Evolutionary conservation across 169 alveolate species (phyloP).

Genomic region (Eimeria maxima): DNA sequence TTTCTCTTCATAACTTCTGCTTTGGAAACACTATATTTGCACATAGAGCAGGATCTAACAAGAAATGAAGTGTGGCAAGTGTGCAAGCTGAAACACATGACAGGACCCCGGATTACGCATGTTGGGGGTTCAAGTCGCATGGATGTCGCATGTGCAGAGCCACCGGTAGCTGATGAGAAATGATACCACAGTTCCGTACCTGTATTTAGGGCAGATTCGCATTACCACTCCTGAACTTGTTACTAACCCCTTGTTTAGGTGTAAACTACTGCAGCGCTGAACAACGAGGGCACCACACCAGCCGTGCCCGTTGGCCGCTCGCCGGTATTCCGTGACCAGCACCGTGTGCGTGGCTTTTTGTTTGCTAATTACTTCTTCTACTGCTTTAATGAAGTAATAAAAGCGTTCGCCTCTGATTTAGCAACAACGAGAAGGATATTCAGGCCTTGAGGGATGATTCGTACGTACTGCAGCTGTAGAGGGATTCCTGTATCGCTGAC

Average conservation of each 20-base stretch:
- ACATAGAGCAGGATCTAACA: neutral
- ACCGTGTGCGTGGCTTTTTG: slow-evolving; percentile 1
- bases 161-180: neutral
- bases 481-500: neutral
- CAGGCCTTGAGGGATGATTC: neutral
- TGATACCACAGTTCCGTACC: neutral
- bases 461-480: no score
- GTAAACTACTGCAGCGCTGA: neutral
- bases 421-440: neutral
- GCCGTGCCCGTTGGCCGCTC: slow-evolving; percentile 34
- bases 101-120: neutral
- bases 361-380: neutral
- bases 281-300: neutral
- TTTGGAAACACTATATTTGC: neutral
- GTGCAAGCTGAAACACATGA: neutral
- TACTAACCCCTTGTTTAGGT: neutral
- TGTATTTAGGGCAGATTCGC: neutral
- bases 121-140: slow-evolving; percentile 2
- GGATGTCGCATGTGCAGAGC: neutral
- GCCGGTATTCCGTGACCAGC: neutral
- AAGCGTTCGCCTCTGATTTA: neutral
- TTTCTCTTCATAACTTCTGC: neutral
- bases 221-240: neutral
- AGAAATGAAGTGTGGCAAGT: neutral
- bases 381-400: neutral